Evolutionary conservation across 169 alveolate species (phyloP), one percentile per base, ranked within the genome.

Genomic region (Plasmodium falciparum): DNA sequence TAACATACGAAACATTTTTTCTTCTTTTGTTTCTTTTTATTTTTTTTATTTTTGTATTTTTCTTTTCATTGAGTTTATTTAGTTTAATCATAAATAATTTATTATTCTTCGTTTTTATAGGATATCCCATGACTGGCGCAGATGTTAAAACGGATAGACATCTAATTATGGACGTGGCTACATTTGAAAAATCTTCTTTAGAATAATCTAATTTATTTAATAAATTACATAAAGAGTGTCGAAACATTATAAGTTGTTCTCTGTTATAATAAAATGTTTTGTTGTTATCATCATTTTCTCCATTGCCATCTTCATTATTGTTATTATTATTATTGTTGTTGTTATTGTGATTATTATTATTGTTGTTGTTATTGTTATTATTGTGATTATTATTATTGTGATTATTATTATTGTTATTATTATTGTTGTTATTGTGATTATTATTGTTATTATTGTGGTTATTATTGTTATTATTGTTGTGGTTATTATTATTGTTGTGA

Each of bases 111-210:
- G 88, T 86, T 71, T 72, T 86, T 24, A 86, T 86, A n/a, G 92
- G 75, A 52, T 86, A 15, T 59, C 92, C 92, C 65, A 86, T 47
- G 56, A 86, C 63, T 0, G 92, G 88, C n/a, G 92, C 86, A n/a
- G 92, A 86, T 62, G 92, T 86, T 50, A 86, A 73, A 39, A 86
- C 88, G 12, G 92, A 86, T 43, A 86, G 63, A 59, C 88, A 71
- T 15, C 92, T 63, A 61, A 86, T 73, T 13, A 86, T 86, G 13
- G 92, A 70, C 0, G 88, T 71, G 20, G 92, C 92, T 29, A 80
- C 62, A 54, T 62, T 67, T 9, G 49, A 63, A 47, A 86, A 86
- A 33, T 86, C 92, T 45, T 70, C 92, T 45, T 86, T 86, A n/a
- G 75, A 26, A 45, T 86, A 86, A 67, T 86, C 88, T 54, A 86